These are phyloP conservation scores for Salvia miltiorrhiza DNA, from an alignment of 257 asterid species.

Conservation along the genomic window DNA sequence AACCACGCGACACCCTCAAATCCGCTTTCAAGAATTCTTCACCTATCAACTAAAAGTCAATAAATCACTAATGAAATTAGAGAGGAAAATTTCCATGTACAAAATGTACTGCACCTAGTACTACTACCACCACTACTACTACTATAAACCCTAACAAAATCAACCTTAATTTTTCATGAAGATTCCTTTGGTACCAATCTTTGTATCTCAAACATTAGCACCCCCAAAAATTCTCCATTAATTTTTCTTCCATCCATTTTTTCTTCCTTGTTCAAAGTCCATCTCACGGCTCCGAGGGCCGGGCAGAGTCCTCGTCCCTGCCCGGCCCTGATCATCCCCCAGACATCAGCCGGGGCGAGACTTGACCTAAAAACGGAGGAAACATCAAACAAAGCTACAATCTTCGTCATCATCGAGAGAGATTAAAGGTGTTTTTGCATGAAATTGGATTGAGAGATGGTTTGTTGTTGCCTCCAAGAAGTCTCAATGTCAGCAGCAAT, in stretches of 20 bases:
- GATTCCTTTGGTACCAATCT: conserved; percentile 25
- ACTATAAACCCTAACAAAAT: neutral
- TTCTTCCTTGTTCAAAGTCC: conserved; percentile 21
- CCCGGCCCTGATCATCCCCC: neutral
- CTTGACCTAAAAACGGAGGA: neutral
- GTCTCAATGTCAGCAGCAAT: conserved; percentile 61
- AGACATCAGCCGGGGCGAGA: neutral
- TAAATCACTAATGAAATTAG: conserved; percentile 18
- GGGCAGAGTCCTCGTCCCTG: neutral
- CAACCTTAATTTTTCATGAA: conserved; percentile 11
- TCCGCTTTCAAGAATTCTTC: conserved; percentile 10
- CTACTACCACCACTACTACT: conserved; percentile 22
- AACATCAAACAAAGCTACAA: neutral
- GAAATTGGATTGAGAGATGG: conserved; percentile 21
- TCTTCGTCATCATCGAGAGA: conserved; percentile 4
- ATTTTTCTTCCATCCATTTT: neutral
- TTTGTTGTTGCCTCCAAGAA: conserved; percentile 35
- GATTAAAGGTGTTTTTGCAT: conserved; percentile 20
- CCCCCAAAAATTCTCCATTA: conserved; percentile 41
- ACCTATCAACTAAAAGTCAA: conserved; percentile 20
- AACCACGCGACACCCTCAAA: neutral
- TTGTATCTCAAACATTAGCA: conserved; percentile 20
- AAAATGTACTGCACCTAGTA: conserved; percentile 23
- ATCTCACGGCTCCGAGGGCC: conserved; percentile 19
- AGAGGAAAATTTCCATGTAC: conserved; percentile 32